Conservation (phyloP, 108 stramenopile species). For the Bacterosira constricta region DNA sequence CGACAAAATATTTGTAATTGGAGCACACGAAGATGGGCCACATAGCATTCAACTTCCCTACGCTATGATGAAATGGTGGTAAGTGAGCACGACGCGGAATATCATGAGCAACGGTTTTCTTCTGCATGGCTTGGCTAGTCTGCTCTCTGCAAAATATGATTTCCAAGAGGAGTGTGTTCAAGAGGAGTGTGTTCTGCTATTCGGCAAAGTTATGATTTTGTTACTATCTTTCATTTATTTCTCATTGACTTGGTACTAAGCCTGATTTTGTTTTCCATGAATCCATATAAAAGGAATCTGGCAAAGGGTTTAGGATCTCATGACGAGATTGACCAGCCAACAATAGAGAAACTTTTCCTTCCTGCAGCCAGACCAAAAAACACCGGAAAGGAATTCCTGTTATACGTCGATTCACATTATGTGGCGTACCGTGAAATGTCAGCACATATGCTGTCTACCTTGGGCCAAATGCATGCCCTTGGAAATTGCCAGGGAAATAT, state of each 20-base stretch:
- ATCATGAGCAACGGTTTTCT: no score
- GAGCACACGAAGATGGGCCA: conserved; percentile 23
- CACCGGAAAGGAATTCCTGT: conserved; percentile 24
- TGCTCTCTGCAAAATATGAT: no score
- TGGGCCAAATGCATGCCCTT: conserved; percentile 19
- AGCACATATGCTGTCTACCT: conserved; percentile 8
- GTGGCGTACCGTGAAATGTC: conserved; percentile 25
- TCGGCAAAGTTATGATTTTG: no score
- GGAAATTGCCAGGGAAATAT: conserved; percentile 29
- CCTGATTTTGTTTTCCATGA: not conserved
- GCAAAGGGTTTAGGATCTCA: conserved; percentile 5
- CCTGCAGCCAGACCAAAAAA: conserved; percentile 31
- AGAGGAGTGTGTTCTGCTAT: no score
- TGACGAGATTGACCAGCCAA: not conserved
- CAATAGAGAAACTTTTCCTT: conserved; percentile 10
- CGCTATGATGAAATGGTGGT: conserved; percentile 31
- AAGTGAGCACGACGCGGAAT: no score
- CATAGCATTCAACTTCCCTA: conserved; percentile 29
- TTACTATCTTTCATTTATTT: not conserved
- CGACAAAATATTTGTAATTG: conserved; percentile 22
- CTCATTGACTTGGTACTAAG: not conserved
- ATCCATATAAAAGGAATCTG: not conserved
- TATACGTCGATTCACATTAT: conserved; percentile 27
- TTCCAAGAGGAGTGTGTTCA: no score
- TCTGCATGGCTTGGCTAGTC: no score